Percentiles rank a stretch among this genome's conserved stretches.
These are phyloP conservation scores for Glycine soja DNA, from an alignment of 306 rosid species.

Conservation along the genomic window DNA sequence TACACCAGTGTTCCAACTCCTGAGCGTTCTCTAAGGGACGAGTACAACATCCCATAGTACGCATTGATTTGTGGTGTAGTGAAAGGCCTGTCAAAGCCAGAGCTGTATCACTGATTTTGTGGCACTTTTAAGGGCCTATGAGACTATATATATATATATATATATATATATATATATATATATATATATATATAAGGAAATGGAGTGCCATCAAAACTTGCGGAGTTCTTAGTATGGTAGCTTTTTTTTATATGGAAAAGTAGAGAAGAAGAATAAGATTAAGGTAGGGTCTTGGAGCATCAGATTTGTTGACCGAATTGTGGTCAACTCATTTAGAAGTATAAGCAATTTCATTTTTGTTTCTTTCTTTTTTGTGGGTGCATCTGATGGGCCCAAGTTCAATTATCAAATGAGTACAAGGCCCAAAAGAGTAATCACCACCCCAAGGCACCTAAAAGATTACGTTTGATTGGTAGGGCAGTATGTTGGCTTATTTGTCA, in stretches of 20 bases:
- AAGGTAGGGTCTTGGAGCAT: neutral
- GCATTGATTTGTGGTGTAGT: constrained; percentile 58
- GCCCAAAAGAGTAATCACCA: no score
- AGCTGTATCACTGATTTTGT: neutral
- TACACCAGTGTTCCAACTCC: constrained; percentile 59
- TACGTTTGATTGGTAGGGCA: no score
- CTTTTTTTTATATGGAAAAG: neutral
- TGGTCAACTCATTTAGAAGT: neutral
- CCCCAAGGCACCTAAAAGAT: no score
- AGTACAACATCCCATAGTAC: constrained; percentile 61
- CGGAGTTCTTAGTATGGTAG: neutral
- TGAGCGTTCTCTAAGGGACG: constrained; percentile 66
- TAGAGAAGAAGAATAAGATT: neutral
- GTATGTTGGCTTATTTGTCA: no score
- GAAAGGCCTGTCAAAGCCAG: constrained; percentile 59
- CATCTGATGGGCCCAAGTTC: no score
- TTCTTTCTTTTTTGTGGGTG: neutral
- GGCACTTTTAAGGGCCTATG: no score
- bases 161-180: no score
- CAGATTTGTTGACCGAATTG: neutral
- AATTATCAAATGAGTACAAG: no score
- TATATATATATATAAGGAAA: no score
- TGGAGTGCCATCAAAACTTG: neutral
- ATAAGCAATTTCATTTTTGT: neutral
- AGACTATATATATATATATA: no score